A percentile compares a stretch with the other conserved stretches of the same genome.
These are phyloP conservation scores for Fusarium goolgardi DNA, from an alignment of 2,329 filamentous ascomycete species.

Conservation along the genomic window DNA sequence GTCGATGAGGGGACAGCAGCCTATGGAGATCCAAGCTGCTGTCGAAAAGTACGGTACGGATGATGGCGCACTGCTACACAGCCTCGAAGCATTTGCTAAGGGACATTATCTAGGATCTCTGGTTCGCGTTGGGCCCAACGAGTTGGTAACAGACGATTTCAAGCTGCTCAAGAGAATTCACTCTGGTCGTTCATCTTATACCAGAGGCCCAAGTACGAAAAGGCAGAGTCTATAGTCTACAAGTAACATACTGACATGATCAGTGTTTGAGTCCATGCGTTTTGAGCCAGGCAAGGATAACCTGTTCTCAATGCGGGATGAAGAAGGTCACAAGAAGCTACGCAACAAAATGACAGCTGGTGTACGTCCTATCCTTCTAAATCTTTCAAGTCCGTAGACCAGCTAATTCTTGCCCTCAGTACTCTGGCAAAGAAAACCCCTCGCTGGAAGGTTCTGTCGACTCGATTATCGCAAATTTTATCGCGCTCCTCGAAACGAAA, in stretches of 20 bases:
- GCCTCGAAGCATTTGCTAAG: neutral
- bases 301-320: slow-evolving; percentile 64
- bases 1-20: slow-evolving; percentile 44
- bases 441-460: slow-evolving; percentile 63
- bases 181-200: slow-evolving; percentile 62
- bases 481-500: slow-evolving; percentile 57
- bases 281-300: slow-evolving; percentile 64
- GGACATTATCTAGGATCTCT: neutral
- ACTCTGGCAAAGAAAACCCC: slow-evolving; percentile 66
- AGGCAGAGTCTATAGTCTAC: fast-evolving
- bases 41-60: slow-evolving; percentile 20
- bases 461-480: slow-evolving; percentile 57
- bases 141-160: slow-evolving; percentile 2
- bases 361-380: slow-evolving; percentile 48
- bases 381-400: neutral
- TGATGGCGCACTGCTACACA: fast-evolving
- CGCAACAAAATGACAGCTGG: slow-evolving; percentile 64
- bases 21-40: slow-evolving; percentile 38
- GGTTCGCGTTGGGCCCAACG: slow-evolving; percentile 21
- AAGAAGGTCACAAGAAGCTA: slow-evolving; percentile 58
- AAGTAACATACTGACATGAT: fast-evolving
- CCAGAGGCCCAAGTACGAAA: slow-evolving; percentile 58
- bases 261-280: slow-evolving; percentile 55
- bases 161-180: slow-evolving; percentile 52
- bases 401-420: slow-evolving; percentile 50